Base-by-base conservation (phyloP, 1,139 yeast species). In the Yamadazyma epiphylla region DNA sequence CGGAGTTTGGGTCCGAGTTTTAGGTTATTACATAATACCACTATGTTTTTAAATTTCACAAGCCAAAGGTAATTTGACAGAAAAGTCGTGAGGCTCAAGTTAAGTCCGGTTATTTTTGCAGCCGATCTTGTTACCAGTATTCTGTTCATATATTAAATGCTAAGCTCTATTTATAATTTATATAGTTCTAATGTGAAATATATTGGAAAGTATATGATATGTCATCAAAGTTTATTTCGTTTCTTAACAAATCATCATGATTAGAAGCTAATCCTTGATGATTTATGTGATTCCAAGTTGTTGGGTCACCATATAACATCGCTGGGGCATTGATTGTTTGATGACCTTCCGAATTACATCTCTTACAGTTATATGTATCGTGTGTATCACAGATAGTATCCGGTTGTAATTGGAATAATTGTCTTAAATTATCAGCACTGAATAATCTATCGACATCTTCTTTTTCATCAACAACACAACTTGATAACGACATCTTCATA, bases 271-370 rank as follows among this genome's bases (percentile, higher is more conserved):
- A 64, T 2, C 74, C 76, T 3, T 60, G 69, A 39, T 74, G 85
- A 35, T 80, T 73, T 38, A 85, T 70, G 58, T 91, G 99, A 53
- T 91, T 89, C 99, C 99, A 91, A 0, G 96, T 81, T 0, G 96
- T 91, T 0, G 97, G 86, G 58, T 94, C 99, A 42, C 99, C 99
- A 51, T 94, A 94, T 24, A 91, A 65, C 95, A 91, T 88, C 1
- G 95, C 95, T 0, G 83, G 78, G 0, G 96, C 73, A 44, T 74
- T 79, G 8, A 66, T 50, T 22, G 60, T 42, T 58, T 91, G 98
- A 7, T 30, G 25, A 23, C 76, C 78, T 13, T 44, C 36, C n/a
- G 57, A 54, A 11, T 53, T 50, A 56, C 99, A 91, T 43, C 97
- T 68, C 51, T 79, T 80, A 60, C 99, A 91, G 43, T 83, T 75